Evolutionary conservation across 2,329 filamentous ascomycete species (phyloP).

Genomic region (Aspergillus oerlinghausenensis): DNA sequence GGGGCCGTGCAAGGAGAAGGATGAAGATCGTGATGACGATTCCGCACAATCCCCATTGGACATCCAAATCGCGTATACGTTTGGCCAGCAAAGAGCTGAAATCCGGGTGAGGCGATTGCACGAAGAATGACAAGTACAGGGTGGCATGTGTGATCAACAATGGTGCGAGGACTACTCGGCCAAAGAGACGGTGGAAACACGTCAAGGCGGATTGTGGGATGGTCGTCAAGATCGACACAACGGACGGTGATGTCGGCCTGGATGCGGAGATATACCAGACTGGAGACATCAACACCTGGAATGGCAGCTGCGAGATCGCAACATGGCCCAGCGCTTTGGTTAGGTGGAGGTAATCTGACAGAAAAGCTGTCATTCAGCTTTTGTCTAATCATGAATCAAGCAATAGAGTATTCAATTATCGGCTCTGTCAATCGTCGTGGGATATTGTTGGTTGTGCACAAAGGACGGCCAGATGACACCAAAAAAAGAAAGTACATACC

Average conservation of each 20-base stretch:
- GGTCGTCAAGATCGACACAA: slow-evolving; percentile 49
- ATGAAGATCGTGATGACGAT: slow-evolving; percentile 45
- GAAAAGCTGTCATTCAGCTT: background rate
- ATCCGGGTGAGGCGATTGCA: slow-evolving; percentile 39
- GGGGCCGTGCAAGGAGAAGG: slow-evolving; percentile 46
- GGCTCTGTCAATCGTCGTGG: background rate
- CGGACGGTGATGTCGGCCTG: slow-evolving; percentile 44
- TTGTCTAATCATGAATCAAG: too few species aligned
- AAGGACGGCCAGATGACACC: background rate
- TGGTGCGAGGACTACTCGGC: slow-evolving; percentile 48
- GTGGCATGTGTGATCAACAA: slow-evolving; percentile 50
- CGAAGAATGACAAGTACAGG: slow-evolving; percentile 57
- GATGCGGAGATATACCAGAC: slow-evolving; percentile 38
- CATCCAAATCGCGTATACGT: slow-evolving; percentile 53
- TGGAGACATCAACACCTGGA: slow-evolving; percentile 54
- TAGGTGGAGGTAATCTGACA: slow-evolving; percentile 57
- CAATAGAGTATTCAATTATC: background rate
- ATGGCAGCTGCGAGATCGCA: slow-evolving; percentile 55
- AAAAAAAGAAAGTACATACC: slow-evolving; percentile 38
- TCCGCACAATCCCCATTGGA: slow-evolving; percentile 52
- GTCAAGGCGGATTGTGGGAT: slow-evolving; percentile 55
- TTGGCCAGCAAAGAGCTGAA: slow-evolving; percentile 44
- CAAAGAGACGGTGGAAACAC: slow-evolving; percentile 54
- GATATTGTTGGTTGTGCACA: background rate
- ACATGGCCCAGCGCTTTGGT: slow-evolving; percentile 60